Evolutionary conservation across 352 stramenopile genomes (phyloP), one percentile per base, ranked within the genome.

Genomic region (Phytopythium vexans): DNA sequence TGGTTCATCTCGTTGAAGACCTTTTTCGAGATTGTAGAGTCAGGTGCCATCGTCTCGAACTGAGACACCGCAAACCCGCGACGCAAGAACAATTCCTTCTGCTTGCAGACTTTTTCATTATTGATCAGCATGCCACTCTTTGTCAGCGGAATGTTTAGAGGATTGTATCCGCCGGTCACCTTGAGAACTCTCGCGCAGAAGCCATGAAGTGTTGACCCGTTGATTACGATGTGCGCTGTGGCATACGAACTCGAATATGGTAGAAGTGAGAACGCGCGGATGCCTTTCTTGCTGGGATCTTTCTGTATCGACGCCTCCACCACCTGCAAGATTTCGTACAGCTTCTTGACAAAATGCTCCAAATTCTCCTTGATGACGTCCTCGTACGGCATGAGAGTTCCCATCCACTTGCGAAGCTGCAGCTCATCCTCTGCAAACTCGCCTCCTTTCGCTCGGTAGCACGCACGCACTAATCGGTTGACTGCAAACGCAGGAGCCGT

Each of bases 21-120:
- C 14, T 10, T 3, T 16, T 60, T 60, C 27, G 40, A n/a, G 1
- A 67, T 12, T 7, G 32, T 21, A 39, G 42, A 49, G 2, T 62
- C 42, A 6, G 45, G 37, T 35, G 1, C 1, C 42, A 52, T 53
- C 1, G 51, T 61, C 53, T 64, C 41, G 37, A 61, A 59, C 4
- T 27, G 6, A 35, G 39, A 32, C 3, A 64, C 46, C 3, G 52
- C 42, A 32, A 68, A 64, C 1, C 45, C 36, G 10, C 51, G 44
- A 3, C 49, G 50, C 39, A 58, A 45, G 4, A 6, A 48, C 45
- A 41, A 14, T n/a, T 52, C 27, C 11, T 41, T 52, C 2, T 34
- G 3, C 8, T 51, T 59, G 16, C 2, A 42, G 2, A 48, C 37
- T 12, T 41, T 32, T 14, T 50, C 14, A 9, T 41, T 57, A 1